Evolutionary conservation across 169 alveolate genomes (phyloP).

Genomic region (Plasmodium vivax): DNA sequence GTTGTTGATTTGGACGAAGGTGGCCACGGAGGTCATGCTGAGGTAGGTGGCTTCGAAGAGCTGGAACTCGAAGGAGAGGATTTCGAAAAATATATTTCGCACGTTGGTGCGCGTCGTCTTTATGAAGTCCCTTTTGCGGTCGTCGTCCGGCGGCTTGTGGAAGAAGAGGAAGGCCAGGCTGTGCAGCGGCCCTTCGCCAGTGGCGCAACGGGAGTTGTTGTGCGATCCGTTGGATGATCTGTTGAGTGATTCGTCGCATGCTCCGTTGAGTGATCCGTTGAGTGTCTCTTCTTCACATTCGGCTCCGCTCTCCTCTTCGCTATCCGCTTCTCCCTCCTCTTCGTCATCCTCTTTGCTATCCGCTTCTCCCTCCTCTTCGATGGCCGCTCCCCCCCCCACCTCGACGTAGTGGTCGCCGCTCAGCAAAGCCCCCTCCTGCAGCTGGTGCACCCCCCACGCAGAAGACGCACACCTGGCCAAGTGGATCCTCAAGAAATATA

Average conservation of each 20-base stretch:
- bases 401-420: not conserved
- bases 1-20: constrained; percentile 11
- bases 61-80: constrained; percentile 21
- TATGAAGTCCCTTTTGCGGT: not conserved
- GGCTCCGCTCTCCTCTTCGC: not conserved
- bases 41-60: constrained; percentile 37
- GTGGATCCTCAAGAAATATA: constrained; percentile 2
- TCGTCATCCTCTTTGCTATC: too few relatives aligned
- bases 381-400: too few relatives aligned
- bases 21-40: constrained; percentile 17
- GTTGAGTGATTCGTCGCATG: too few relatives aligned
- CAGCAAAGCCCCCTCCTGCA: not conserved
- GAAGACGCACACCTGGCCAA: not conserved
- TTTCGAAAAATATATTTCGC: constrained; percentile 36
- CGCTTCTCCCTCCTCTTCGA: too few relatives aligned
- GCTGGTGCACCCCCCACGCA: not conserved
- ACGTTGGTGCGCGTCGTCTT: constrained; percentile 12
- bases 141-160: constrained; percentile 1
- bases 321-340: not conserved
- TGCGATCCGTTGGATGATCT: too few relatives aligned
- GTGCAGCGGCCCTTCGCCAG: too few relatives aligned
- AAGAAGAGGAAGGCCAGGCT: constrained; percentile 3
- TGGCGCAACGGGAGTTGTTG: too few relatives aligned
- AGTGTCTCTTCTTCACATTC: not conserved
- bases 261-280: too few relatives aligned